A percentile compares a stretch with the other conserved stretches of the same genome.
Evolutionary conservation across 352 stramenopile species (phyloP).

Genomic region (Pythium diclinum): DNA sequence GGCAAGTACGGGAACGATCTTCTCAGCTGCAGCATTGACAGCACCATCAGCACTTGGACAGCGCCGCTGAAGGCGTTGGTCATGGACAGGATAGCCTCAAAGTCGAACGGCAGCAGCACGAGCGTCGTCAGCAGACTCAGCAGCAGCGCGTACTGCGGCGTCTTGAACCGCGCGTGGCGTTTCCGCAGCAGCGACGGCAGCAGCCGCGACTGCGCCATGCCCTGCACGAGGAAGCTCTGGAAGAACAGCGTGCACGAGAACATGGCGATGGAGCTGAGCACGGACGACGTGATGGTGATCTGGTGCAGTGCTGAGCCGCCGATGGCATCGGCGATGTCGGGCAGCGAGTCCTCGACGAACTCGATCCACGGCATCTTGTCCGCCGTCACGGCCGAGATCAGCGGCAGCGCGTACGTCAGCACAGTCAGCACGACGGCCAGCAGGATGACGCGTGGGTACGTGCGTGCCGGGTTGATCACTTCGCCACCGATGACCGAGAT

Average conservation of each 20-base stretch:
- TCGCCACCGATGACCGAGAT: slow-evolving; percentile 82
- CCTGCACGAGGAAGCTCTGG: slow-evolving; percentile 71
- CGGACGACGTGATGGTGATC: slow-evolving; percentile 31
- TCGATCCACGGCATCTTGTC: neutral
- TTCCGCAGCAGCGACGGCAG: slow-evolving; percentile 68
- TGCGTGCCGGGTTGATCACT: slow-evolving; percentile 53
- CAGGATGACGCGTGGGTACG: slow-evolving; percentile 57
- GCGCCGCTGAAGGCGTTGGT: slow-evolving; percentile 79
- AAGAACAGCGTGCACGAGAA: slow-evolving; percentile 84
- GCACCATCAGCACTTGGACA: slow-evolving; percentile 71
- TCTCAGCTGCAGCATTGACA: slow-evolving; percentile 78
- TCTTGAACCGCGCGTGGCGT: slow-evolving; percentile 9
- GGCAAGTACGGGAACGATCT: slow-evolving; percentile 37
- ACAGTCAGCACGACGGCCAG: slow-evolving; percentile 56
- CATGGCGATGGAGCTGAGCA: slow-evolving; percentile 68
- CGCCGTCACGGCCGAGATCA: slow-evolving; percentile 11
- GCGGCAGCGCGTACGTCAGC: slow-evolving; percentile 27
- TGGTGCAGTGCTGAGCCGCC: slow-evolving; percentile 20
- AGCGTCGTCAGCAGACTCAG: slow-evolving; percentile 8
- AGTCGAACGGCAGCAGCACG: slow-evolving; percentile 24
- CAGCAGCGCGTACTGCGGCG: slow-evolving; percentile 20
- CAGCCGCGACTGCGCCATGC: slow-evolving; percentile 55
- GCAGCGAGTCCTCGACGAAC: slow-evolving; percentile 7
- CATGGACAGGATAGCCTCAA: slow-evolving; percentile 56
- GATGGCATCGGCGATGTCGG: slow-evolving; percentile 17